These are phyloP conservation scores for Polytrichum formosum DNA, from an alignment of 225 moss, liverwort and hornwort genomes.

Conservation along the genomic window DNA sequence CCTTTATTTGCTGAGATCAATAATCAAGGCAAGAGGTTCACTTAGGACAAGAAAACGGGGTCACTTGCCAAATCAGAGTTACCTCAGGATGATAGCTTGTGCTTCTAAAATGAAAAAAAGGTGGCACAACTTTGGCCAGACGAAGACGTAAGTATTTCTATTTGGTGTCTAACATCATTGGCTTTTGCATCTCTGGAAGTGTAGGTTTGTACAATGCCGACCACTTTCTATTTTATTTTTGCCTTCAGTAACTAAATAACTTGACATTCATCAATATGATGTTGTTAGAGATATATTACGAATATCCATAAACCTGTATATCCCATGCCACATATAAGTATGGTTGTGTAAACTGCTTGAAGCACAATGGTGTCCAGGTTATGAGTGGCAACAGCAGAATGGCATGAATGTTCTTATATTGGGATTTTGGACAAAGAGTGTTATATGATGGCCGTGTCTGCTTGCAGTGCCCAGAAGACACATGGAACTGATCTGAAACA, in stretches of 20 bases:
- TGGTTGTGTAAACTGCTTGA: no score
- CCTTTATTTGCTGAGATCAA: background rate
- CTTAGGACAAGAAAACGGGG: constrained; percentile 5
- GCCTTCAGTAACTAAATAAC: no score
- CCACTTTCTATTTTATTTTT: no score
- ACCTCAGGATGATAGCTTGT: background rate
- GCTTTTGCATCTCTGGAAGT: background rate
- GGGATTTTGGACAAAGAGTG: constrained; percentile 7
- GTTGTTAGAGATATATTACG: no score
- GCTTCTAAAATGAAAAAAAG: background rate
- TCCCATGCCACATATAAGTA: no score
- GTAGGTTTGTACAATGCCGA: background rate
- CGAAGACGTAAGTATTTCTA: background rate
- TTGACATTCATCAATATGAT: no score
- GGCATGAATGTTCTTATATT: no score
- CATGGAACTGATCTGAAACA: background rate
- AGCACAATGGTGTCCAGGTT: no score
- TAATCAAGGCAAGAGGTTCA: background rate
- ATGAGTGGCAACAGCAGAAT: no score
- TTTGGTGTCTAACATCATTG: background rate
- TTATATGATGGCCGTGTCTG: background rate
- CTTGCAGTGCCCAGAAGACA: constrained; percentile 5
- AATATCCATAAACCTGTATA: no score
- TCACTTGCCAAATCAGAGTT: background rate
- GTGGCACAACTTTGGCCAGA: background rate